phyloP scores from a whole-genome alignment of 176 grass and related monocot genomes.

The Cocos nucifera region DNA sequence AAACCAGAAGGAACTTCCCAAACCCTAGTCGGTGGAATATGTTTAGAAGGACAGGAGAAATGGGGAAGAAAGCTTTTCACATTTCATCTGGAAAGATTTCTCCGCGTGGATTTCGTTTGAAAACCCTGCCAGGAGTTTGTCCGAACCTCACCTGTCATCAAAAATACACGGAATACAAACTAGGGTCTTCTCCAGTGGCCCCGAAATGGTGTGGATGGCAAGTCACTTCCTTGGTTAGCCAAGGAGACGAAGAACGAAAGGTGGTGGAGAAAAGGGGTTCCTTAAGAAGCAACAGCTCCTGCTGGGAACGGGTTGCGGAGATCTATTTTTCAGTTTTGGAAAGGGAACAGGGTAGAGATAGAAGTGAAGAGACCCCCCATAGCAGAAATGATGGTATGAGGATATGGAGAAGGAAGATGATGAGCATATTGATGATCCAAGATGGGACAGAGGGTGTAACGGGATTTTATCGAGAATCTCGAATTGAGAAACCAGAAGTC shows the following conservation, averaged over 20 bases:
- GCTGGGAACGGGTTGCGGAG: conserved; percentile 71
- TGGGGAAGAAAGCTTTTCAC: no score
- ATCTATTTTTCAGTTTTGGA: conserved; percentile 65
- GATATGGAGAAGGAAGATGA: conserved; percentile 25
- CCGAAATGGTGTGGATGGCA: conserved; percentile 20
- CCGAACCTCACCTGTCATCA: background rate
- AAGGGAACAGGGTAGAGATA: background rate
- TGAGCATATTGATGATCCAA: conserved; percentile 46
- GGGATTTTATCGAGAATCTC: conserved; percentile 20
- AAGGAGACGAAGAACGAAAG: conserved; percentile 2
- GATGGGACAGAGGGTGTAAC: conserved; percentile 46
- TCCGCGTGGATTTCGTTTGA: no score
- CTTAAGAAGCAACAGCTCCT: conserved; percentile 32
- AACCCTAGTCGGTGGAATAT: no score
- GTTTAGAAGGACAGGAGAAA: no score
- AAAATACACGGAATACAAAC: background rate
- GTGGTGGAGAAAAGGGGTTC: conserved; percentile 9
- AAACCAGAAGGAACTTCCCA: background rate
- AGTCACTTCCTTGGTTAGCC: conserved; percentile 44
- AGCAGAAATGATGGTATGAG: conserved; percentile 6
- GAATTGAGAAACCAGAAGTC: conserved; percentile 37
- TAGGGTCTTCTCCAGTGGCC: conserved; percentile 48
- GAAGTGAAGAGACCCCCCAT: conserved; percentile 6
- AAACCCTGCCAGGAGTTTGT: no score
- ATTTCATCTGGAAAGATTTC: no score